These are phyloP conservation scores for Cantharellus cinnabarinus DNA, from an alignment of 768 basidiomycete species.

Conservation along the genomic window DNA sequence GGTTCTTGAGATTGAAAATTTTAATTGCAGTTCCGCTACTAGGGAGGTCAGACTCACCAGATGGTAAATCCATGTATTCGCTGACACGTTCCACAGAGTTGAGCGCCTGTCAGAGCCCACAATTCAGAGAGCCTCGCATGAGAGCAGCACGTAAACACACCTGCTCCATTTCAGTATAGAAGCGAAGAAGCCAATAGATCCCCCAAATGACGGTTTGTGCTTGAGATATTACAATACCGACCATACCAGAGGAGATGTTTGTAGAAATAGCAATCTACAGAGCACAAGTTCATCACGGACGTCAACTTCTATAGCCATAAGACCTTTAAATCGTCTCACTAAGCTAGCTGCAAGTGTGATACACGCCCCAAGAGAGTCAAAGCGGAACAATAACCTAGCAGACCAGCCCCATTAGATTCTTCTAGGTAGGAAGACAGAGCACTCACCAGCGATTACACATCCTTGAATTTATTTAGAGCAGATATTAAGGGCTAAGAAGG, in stretches of 20 bases:
- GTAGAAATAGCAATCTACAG: neutral
- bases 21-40: conserved; percentile 15
- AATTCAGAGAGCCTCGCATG: neutral
- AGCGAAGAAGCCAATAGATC: conserved; percentile 9
- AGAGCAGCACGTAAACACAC: neutral
- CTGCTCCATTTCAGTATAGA: conserved; percentile 2
- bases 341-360: conserved; percentile 57
- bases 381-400: conserved; percentile 39
- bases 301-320: neutral
- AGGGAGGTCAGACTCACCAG: conserved; percentile 19
- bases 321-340: conserved; percentile 17
- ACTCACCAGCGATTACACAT: conserved; percentile 65
- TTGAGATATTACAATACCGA: conserved; percentile 49
- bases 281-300: neutral
- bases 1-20: conserved; percentile 18
- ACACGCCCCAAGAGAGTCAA: conserved; percentile 55
- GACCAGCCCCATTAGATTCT: neutral
- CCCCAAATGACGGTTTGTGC: conserved; percentile 28
- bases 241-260: conserved; percentile 8
- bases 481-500: neutral
- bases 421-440: neutral
- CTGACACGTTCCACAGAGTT: conserved; percentile 73
- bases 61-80: conserved; percentile 77
- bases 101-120: conserved; percentile 5
- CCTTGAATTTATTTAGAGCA: conserved; percentile 13